Percentiles rank a stretch among this genome's conserved stretches.
These are phyloP conservation scores for Benincasa hispida DNA, from an alignment of 306 rosid species.

Conservation along the genomic window DNA sequence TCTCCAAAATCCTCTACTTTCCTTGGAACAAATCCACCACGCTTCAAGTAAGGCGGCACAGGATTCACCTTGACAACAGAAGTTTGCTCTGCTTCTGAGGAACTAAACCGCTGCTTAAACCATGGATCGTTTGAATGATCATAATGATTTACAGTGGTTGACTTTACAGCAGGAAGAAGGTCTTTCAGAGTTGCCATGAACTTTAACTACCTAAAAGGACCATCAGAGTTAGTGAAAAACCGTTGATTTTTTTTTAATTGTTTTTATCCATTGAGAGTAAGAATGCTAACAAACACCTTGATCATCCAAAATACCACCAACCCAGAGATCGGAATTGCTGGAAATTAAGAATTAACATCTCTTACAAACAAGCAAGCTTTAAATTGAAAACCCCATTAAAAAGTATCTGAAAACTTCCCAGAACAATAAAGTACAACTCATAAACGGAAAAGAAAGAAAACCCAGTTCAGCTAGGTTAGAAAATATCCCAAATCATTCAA, in stretches of 20 bases:
- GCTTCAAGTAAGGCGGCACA: constrained; percentile 57
- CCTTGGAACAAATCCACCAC: constrained; percentile 75
- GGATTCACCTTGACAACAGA: constrained; percentile 32
- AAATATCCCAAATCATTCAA: neutral
- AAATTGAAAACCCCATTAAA: neutral
- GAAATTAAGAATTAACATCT: neutral
- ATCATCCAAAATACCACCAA: neutral
- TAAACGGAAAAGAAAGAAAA: neutral
- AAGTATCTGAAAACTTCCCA: neutral
- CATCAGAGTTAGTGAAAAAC: neutral
- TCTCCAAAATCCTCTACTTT: constrained; percentile 76
- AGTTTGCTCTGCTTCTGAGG: constrained; percentile 47
- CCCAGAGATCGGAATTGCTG: neutral
- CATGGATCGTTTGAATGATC: constrained; percentile 78
- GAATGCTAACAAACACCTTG: neutral
- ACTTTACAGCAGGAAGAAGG: constrained; percentile 51
- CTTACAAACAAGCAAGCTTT: neutral
- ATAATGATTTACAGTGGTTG: constrained; percentile 43
- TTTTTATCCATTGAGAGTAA: neutral
- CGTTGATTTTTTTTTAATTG: neutral
- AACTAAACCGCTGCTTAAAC: constrained; percentile 67
- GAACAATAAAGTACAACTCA: neutral
- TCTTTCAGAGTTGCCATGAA: constrained; percentile 59
- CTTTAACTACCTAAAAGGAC: neutral
- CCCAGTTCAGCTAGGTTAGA: neutral